Conservation (phyloP, 2,329 filamentous ascomycete genomes). For the Penicillium sp. region DNA sequence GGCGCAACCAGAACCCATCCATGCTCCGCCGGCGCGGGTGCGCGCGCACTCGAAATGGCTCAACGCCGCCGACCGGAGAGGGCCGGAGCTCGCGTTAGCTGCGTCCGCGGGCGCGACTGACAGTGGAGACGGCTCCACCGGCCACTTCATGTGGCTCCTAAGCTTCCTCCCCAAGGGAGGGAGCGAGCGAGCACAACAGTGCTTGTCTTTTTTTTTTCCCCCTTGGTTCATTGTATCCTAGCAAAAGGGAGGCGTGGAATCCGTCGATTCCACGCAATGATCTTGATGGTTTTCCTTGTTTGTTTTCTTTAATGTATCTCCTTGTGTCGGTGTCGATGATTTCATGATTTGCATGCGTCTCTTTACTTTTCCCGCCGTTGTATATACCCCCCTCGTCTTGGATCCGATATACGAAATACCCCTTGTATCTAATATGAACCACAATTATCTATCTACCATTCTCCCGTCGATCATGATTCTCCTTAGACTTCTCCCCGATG, state of each 20-base stretch:
- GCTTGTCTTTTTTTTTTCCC: slow-evolving; percentile 3
- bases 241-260: too few relatives aligned
- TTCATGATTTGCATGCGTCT: slow-evolving; percentile 10
- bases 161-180: not conserved
- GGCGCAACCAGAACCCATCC: not conserved
- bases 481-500: not conserved
- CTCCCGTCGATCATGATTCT: not conserved
- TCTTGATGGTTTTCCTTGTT: slow-evolving; percentile 1
- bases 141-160: not conserved
- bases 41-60: too few relatives aligned
- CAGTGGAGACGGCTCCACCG: slow-evolving; percentile 5
- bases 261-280: not conserved
- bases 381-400: slow-evolving; percentile 4
- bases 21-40: not conserved
- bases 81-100: not conserved
- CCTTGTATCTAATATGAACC: slow-evolving; percentile 3
- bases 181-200: too few relatives aligned
- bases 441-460: not conserved
- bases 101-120: not conserved
- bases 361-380: slow-evolving; percentile 1
- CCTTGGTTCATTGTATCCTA: slow-evolving; percentile 2
- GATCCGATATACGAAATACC: slow-evolving; percentile 7
- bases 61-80: too few relatives aligned
- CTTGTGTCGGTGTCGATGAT: slow-evolving; percentile 8
- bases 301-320: not conserved